Percentiles rank a stretch among this genome's conserved stretches.
Evolutionary conservation across 306 rosid species (phyloP).

Genomic region (Dalbergia cultrata): DNA sequence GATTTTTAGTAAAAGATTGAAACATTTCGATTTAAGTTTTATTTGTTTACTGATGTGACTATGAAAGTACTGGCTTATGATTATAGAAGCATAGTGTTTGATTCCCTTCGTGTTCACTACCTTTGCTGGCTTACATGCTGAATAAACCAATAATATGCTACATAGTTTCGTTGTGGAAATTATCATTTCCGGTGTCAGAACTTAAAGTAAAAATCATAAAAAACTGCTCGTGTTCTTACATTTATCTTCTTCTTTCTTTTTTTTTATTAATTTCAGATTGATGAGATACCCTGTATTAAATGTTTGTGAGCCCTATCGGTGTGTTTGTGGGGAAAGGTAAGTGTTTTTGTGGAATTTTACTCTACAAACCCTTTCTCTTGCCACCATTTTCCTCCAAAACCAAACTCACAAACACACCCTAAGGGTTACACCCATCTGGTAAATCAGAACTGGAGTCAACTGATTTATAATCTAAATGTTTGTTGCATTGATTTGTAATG

Average conservation of each 20-base stretch:
- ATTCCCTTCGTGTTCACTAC: neutral
- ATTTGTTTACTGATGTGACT: neutral
- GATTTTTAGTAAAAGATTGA: neutral
- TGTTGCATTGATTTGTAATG: neutral
- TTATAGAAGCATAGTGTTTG: neutral
- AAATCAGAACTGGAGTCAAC: neutral
- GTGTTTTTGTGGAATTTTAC: too few relatives aligned
- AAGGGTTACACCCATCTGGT: neutral
- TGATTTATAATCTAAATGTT: slow-evolving; percentile 5
- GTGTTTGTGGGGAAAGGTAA: too few relatives aligned
- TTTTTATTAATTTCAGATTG: neutral
- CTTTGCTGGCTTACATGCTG: neutral
- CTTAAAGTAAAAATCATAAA: slow-evolving; percentile 3
- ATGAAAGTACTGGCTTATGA: neutral
- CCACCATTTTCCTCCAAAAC: too few relatives aligned
- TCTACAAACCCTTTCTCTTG: too few relatives aligned
- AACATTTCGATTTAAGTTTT: neutral
- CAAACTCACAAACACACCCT: too few relatives aligned
- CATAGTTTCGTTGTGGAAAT: slow-evolving; percentile 1
- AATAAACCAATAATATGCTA: neutral
- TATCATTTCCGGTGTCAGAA: neutral
- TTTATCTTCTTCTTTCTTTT: neutral
- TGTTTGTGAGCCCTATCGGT: neutral
- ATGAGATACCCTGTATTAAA: neutral
- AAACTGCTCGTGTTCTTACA: neutral